Evolutionary conservation across 2,329 filamentous ascomycete genomes (phyloP), one percentile per base, ranked within the genome.

Genomic region (Zopfia rhizophila): DNA sequence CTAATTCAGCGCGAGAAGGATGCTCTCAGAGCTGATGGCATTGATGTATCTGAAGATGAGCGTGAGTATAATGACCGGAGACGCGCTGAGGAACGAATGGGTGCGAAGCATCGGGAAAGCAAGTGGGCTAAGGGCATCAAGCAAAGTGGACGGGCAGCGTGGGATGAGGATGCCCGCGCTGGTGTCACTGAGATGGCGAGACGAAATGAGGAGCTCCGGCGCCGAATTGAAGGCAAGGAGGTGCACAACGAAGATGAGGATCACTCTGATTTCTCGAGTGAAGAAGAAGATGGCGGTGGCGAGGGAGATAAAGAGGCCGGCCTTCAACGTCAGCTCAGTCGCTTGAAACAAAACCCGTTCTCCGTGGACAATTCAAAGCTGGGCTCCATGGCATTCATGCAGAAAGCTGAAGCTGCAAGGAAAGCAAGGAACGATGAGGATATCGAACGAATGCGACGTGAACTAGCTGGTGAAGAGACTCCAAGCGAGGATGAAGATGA

Each of bases 381-480:
- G 5, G 85, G 90, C 72, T 82, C 83, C 38, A 91, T 99, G 87
- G 90, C 90, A 51, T 99, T 99, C 69, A 97, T 99, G 94, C 85
- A 88, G 61, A 91, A 88, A 56, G 90, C 91, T 1, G 92, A 97
- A 63, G 88, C 87, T 19, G 80, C 85, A 25, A 85, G 85, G 61
- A 91, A 87, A 70, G 84, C 87, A 53, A 82, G 85, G 45, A 97
- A 97, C 58, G 90, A 96, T 60, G 88, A 89, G 44, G 83, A 90
- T 22, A 61, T 75, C 23, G 68, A 72, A 40, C 56, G 57, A 6
- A 57, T 97, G 36, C 82, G 86, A 36, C 83, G 84, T 44, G 88
- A 93, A 35, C 77, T 97, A 16, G 78, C 78, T 37, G 80, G 80
- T 2, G 82, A 82, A 29, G 85, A 86, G 19, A 86, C 84, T 4